These are phyloP conservation scores for Clathrus columnatus DNA, from an alignment of 768 basidiomycete genomes.

Conservation along the genomic window DNA sequence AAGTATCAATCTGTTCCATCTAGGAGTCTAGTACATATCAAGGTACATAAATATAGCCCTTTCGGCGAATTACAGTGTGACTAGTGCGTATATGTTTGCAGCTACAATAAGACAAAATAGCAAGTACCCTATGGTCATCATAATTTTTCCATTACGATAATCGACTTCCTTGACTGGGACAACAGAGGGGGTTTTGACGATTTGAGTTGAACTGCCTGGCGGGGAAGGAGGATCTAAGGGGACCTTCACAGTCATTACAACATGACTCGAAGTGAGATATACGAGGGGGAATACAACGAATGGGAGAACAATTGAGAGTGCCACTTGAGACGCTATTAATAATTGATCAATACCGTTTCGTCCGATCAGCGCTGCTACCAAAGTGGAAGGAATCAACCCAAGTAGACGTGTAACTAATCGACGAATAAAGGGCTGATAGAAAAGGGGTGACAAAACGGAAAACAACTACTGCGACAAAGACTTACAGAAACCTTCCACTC, in stretches of 20 bases:
- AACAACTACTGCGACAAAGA: constrained; percentile 12
- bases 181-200: neutral
- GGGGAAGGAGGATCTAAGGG: neutral
- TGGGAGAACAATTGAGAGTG: constrained; percentile 37
- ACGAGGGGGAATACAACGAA: constrained; percentile 37
- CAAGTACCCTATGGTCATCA: constrained; percentile 35
- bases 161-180: constrained; percentile 19
- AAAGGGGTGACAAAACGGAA: neutral
- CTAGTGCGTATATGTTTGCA: constrained; percentile 47
- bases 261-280: constrained; percentile 29
- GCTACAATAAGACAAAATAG: constrained; percentile 40
- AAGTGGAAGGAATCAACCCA: constrained; percentile 41
- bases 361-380: constrained; percentile 36
- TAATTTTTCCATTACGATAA: constrained; percentile 30
- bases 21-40: neutral
- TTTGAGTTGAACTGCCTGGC: neutral
- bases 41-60: neutral
- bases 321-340: constrained; percentile 42
- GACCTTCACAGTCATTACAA: constrained; percentile 24
- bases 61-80: constrained; percentile 24
- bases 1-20: neutral
- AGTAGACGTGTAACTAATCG: constrained; percentile 77
- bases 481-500: constrained; percentile 35
- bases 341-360: constrained; percentile 35
- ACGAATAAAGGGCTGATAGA: constrained; percentile 54